Evolutionary conservation across 495 filamentous ascomycete species (phyloP).

Genomic region (Trichoderma erinaceum): DNA sequence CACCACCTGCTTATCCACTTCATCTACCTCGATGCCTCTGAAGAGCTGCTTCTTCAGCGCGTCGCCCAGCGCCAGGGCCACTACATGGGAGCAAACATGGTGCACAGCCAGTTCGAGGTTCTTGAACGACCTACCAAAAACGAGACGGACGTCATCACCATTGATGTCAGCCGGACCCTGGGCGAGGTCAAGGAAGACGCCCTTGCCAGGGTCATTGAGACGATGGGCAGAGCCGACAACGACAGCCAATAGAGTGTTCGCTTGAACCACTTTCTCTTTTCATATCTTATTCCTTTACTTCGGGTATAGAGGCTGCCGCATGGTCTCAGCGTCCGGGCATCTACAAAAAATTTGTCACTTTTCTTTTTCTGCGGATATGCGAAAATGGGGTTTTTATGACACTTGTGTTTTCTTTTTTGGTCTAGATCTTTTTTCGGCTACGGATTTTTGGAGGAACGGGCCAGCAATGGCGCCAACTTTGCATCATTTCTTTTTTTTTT

Average conservation of each 20-base stretch:
- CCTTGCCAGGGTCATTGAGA: constrained; percentile 43
- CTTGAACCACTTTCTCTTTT: too few species aligned
- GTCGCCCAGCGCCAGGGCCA: constrained; percentile 71
- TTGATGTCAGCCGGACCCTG: constrained; percentile 66
- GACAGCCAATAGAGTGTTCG: not conserved
- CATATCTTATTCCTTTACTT: not conserved
- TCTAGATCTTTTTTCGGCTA: constrained; percentile 1
- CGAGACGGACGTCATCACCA: constrained; percentile 77
- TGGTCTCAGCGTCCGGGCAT: not conserved
- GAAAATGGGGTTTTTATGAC: not conserved
- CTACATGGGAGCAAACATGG: constrained; percentile 97
- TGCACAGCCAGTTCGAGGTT: constrained; percentile 81
- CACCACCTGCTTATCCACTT: constrained; percentile 81
- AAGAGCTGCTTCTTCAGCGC: constrained; percentile 66
- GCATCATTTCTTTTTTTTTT: constrained; percentile 1
- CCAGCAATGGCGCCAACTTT: constrained; percentile 12
- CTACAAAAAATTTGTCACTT: not conserved
- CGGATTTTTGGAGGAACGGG: not conserved
- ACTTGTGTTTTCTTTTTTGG: constrained; percentile 18
- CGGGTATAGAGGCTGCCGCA: not conserved
- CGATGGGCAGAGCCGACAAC: constrained; percentile 28
- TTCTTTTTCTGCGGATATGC: not conserved
- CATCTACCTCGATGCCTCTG: constrained; percentile 76
- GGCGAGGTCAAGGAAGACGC: constrained; percentile 63
- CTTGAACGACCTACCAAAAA: constrained; percentile 72